These are phyloP conservation scores for Eragrostis curvula DNA, from an alignment of 176 grass and related monocot species.

Conservation along the genomic window DNA sequence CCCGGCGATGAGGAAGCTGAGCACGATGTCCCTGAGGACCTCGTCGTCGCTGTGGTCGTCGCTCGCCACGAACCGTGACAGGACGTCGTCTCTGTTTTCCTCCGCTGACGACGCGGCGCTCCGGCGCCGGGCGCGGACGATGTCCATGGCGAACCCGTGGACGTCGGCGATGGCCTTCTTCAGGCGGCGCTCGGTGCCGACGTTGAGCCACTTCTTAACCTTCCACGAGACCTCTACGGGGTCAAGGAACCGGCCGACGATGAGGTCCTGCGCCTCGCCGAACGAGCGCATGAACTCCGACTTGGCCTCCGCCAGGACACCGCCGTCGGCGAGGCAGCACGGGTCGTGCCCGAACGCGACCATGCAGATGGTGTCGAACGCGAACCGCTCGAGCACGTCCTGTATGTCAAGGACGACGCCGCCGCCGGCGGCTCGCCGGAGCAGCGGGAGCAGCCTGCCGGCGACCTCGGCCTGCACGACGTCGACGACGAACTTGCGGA, in stretches of 20 bases:
- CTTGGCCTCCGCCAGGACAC: not conserved
- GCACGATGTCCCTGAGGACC: constrained; percentile 42
- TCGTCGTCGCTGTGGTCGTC: constrained; percentile 26
- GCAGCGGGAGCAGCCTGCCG: constrained; percentile 37
- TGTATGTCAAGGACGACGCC: constrained; percentile 35
- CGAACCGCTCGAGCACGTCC: constrained; percentile 53
- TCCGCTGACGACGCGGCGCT: not conserved
- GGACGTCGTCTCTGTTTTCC: constrained; percentile 39
- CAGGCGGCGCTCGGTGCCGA: constrained; percentile 43
- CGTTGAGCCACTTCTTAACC: constrained; percentile 59
- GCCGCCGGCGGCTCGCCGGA: not conserved
- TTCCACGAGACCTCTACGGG: constrained; percentile 35
- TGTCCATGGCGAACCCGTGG: constrained; percentile 49
- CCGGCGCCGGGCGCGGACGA: constrained; percentile 41
- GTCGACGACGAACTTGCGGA: constrained; percentile 47
- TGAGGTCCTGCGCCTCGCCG: constrained; percentile 51
- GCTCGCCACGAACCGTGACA: constrained; percentile 41
- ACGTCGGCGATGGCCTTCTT: constrained; percentile 25
- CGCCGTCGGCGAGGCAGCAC: constrained; percentile 43
- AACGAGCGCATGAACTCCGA: constrained; percentile 51
- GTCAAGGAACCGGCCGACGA: constrained; percentile 35
- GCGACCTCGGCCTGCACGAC: constrained; percentile 43
- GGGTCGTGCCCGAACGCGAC: constrained; percentile 66
- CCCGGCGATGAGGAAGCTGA: constrained; percentile 57
- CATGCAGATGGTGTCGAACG: constrained; percentile 69